These are phyloP conservation scores for Pseudotsuga menziesii DNA, from an alignment of 75 land plant species.

Conservation along the genomic window DNA sequence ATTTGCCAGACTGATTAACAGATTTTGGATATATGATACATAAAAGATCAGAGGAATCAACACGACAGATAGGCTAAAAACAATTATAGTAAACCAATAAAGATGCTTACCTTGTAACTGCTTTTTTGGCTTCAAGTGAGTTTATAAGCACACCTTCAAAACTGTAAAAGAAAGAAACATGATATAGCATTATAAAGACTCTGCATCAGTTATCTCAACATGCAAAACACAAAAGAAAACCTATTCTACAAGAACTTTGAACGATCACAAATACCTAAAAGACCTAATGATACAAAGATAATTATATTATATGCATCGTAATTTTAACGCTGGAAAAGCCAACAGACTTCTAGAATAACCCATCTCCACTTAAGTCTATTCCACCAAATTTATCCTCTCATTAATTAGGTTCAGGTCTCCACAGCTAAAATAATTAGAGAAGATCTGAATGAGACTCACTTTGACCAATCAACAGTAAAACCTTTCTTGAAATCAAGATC, in stretches of 20 bases:
- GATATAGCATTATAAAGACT: constrained; percentile 1
- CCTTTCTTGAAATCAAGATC: constrained; percentile 15
- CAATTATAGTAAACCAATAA: background rate
- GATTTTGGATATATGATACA: background rate
- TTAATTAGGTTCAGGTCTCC: background rate
- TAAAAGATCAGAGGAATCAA: background rate
- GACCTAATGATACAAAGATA: background rate
- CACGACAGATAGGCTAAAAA: background rate
- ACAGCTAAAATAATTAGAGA: background rate
- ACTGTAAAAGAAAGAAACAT: constrained; percentile 31
- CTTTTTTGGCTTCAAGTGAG: constrained; percentile 54
- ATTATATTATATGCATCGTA: background rate
- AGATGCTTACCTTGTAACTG: constrained; percentile 53
- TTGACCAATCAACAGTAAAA: constrained; percentile 70
- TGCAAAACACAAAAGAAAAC: background rate
- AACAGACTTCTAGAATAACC: too few relatives aligned
- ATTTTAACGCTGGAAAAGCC: background rate
- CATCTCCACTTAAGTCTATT: background rate
- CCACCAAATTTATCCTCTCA: background rate
- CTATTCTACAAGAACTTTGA: background rate
- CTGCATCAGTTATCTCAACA: background rate
- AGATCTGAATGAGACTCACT: constrained; percentile 40
- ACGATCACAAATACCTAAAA: background rate
- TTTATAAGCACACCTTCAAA: constrained; percentile 76
- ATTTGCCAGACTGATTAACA: background rate